A percentile compares a stretch with the other conserved stretches of the same genome.
Evolutionary conservation across 2,329 filamentous ascomycete species (phyloP).

Genomic region (Hypoxylon sp.): DNA sequence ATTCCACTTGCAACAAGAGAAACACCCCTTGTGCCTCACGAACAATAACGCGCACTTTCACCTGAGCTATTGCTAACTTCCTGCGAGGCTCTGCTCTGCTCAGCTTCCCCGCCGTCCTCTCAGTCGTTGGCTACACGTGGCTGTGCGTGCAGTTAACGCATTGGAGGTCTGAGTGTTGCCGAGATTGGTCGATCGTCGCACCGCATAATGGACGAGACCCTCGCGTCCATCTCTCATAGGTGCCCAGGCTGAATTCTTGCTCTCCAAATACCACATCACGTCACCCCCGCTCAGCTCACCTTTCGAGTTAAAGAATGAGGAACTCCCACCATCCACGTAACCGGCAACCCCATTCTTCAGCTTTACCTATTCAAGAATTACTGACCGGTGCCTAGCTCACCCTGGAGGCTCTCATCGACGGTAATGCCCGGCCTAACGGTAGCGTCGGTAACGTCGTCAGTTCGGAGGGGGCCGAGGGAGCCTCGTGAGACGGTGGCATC

Average conservation of each 20-base stretch:
- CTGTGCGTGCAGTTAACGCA: slow-evolving; percentile 35
- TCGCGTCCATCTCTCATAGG: slow-evolving; percentile 41
- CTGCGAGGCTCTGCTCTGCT: slow-evolving; percentile 26
- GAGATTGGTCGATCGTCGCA: slow-evolving; percentile 35
- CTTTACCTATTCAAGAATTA: slow-evolving; percentile 10
- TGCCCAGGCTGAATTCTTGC: slow-evolving; percentile 34
- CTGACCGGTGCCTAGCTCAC: slow-evolving; percentile 2
- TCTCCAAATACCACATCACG: slow-evolving; percentile 40
- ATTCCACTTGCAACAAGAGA: neutral
- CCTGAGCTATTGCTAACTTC: slow-evolving; percentile 1
- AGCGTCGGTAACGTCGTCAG: slow-evolving; percentile 29
- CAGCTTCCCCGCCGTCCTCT: slow-evolving; percentile 12
- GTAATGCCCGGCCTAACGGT: slow-evolving; percentile 40
- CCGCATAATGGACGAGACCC: slow-evolving; percentile 21
- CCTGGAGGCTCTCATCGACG: neutral
- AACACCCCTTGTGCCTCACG: neutral
- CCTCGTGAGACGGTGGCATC: slow-evolving; percentile 19
- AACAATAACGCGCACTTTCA: neutral
- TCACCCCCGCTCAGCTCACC: slow-evolving; percentile 26
- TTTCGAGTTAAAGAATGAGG: slow-evolving; percentile 17
- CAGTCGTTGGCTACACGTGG: slow-evolving; percentile 43
- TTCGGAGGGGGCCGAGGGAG: slow-evolving; percentile 17
- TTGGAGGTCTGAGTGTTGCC: slow-evolving; percentile 33
- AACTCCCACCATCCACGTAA: slow-evolving; percentile 4
- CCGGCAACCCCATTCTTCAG: slow-evolving; percentile 3